Evolutionary conservation across 345 rosid species (phyloP).

Genomic region (Draba incana): DNA sequence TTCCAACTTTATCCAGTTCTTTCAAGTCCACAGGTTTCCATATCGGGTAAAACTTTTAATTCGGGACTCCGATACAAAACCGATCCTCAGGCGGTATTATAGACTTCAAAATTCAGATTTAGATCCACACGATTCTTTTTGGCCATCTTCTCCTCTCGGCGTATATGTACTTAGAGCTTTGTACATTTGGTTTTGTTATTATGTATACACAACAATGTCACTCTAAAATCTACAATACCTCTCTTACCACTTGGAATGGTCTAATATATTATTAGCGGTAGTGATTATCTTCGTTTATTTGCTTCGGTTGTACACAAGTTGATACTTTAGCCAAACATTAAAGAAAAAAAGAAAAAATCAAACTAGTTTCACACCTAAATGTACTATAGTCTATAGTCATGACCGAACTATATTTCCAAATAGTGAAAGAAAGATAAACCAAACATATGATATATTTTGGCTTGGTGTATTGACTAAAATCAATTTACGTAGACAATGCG

Average conservation of each 20-base stretch:
- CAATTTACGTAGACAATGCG: constrained; percentile 30
- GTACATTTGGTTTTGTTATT: constrained; percentile 33
- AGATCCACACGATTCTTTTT: constrained; percentile 39
- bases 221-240: constrained; percentile 2
- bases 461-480: constrained; percentile 5
- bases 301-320: too few species aligned
- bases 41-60: constrained; percentile 52
- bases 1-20: constrained; percentile 71
- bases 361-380: constrained; percentile 5
- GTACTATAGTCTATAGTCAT: constrained; percentile 5
- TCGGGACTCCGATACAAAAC: constrained; percentile 15
- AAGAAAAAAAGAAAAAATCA: too few species aligned
- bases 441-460: constrained; percentile 1
- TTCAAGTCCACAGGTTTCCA: constrained; percentile 81
- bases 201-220: constrained; percentile 23
- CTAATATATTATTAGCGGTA: too few species aligned
- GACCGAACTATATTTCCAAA: constrained; percentile 1
- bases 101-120: constrained; percentile 31
- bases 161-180: constrained; percentile 24
- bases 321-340: too few species aligned
- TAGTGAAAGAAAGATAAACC: constrained; percentile 17
- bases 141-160: constrained; percentile 17
- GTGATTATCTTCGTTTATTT: too few species aligned
- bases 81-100: constrained; percentile 5
- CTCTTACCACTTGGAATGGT: too few species aligned